Evolutionary conservation across 75 land plant genomes (phyloP).

Genomic region (Larix kaempferi): DNA sequence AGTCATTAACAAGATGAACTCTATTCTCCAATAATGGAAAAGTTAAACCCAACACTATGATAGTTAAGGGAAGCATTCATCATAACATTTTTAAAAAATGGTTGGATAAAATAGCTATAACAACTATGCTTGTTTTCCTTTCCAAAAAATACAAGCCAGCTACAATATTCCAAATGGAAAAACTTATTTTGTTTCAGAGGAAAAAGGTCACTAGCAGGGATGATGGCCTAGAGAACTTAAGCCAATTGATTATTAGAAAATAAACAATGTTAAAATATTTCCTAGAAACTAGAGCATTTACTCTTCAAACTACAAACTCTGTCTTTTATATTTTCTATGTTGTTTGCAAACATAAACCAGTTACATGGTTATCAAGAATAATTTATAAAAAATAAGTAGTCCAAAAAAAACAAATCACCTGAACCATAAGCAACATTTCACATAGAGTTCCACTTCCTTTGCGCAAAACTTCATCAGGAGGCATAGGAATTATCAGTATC

Average conservation of each 20-base stretch:
- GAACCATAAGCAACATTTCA: constrained; percentile 99
- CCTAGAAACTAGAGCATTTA: background rate
- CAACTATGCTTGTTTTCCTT: background rate
- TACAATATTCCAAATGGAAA: background rate
- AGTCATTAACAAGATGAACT: background rate
- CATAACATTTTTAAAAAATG: background rate
- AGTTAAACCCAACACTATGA: background rate
- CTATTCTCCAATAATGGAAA: background rate
- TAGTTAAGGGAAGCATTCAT: background rate
- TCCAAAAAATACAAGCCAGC: background rate
- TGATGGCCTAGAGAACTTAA: background rate
- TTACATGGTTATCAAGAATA: background rate
- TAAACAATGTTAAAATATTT: background rate
- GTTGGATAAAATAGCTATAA: background rate
- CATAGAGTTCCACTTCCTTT: constrained; percentile 99
- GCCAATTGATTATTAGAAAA: background rate
- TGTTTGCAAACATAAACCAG: background rate
- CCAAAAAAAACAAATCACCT: constrained; percentile 42
- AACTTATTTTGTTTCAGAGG: background rate
- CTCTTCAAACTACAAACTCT: background rate
- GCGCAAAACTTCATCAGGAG: constrained; percentile 97
- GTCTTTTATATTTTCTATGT: background rate
- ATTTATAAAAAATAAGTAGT: background rate
- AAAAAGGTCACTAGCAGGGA: background rate
- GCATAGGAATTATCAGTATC: constrained; percentile 99